Percentiles rank a stretch among this genome's conserved stretches.
phyloP scores from a whole-genome alignment of 768 basidiomycete species.

The Lyophyllum semitale region DNA sequence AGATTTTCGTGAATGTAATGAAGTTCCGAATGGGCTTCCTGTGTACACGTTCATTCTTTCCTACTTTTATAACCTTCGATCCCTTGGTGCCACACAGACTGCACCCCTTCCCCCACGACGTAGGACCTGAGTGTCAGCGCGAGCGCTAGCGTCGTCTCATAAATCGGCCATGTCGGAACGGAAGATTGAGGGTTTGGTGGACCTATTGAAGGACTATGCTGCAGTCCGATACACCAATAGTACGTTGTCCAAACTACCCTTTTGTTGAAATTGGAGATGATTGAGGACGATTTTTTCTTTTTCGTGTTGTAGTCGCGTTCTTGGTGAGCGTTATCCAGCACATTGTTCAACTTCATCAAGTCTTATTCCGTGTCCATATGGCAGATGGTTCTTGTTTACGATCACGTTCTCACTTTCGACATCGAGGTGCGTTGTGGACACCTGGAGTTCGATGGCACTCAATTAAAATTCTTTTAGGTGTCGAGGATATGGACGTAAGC shows the following conservation, averaged over 20 bases:
- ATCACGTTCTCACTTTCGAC: constrained; percentile 25
- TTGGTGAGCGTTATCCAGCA: constrained; percentile 6
- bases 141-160: neutral
- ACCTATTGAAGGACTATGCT: neutral
- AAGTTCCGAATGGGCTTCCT: too few species aligned
- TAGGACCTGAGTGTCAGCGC: neutral
- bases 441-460: neutral
- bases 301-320: constrained; percentile 14
- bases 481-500: constrained; percentile 25
- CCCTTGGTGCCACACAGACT: too few species aligned
- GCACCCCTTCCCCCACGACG: too few species aligned
- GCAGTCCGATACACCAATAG: constrained; percentile 13
- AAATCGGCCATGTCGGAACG: neutral
- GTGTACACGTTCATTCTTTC: too few species aligned
- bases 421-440: constrained; percentile 18
- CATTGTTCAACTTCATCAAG: neutral
- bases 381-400: constrained; percentile 25
- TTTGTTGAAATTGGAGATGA: neutral
- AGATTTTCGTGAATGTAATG: neutral
- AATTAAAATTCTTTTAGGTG: constrained; percentile 11
- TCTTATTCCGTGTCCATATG: neutral
- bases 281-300: neutral
- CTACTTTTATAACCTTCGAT: too few species aligned
- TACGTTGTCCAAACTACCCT: neutral
- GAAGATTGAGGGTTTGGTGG: neutral